These are phyloP conservation scores for Ormosia semicastrata DNA, from an alignment of 306 rosid species.

Conservation along the genomic window DNA sequence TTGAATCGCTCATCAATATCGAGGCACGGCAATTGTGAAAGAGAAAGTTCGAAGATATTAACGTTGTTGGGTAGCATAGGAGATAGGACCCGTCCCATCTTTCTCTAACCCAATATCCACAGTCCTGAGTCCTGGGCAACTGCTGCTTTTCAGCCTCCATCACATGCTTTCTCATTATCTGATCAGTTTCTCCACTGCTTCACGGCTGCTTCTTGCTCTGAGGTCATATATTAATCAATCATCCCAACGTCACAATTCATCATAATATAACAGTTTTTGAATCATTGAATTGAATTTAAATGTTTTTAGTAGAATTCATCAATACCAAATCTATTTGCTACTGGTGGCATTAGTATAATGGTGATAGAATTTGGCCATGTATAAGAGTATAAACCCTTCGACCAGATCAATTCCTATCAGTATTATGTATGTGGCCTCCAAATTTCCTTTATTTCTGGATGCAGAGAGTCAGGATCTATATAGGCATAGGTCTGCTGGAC, in stretches of 20 bases:
- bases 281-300: not conserved
- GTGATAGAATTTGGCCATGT: not conserved
- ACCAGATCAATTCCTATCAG: not conserved
- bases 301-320: not conserved
- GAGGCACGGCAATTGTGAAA: slow-evolving; percentile 26
- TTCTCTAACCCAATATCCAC: not conserved
- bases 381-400: not conserved
- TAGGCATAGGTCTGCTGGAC: slow-evolving; percentile 37
- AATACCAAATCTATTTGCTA: not conserved
- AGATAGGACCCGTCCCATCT: slow-evolving; percentile 30
- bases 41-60: slow-evolving; percentile 47
- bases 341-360: not conserved
- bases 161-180: slow-evolving; percentile 1
- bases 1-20: slow-evolving; percentile 12
- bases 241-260: not conserved
- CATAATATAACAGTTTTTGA: not conserved
- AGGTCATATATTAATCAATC: not conserved
- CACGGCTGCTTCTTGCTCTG: not conserved
- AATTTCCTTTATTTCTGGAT: slow-evolving; percentile 3
- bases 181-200: not conserved
- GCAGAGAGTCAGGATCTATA: not conserved
- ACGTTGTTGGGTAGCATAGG: slow-evolving; percentile 33
- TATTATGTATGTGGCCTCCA: not conserved
- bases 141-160: not conserved
- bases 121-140: not conserved